These are phyloP conservation scores for Gastrolobium bilobum DNA, from an alignment of 306 rosid genomes.

Conservation along the genomic window DNA sequence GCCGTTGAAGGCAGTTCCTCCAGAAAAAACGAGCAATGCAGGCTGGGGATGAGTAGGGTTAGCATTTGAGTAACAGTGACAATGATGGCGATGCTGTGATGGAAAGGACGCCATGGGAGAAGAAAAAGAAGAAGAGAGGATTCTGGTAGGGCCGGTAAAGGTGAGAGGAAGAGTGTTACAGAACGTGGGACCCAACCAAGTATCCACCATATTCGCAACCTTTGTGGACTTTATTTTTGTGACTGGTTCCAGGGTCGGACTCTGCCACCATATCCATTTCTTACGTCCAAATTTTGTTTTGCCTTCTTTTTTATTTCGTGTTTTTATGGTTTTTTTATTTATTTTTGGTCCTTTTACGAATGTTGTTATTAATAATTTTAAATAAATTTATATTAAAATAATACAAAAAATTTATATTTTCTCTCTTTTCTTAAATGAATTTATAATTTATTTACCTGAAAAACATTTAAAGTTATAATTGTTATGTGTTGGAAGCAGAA, in stretches of 20 bases:
- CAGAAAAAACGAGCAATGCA: conserved; percentile 88
- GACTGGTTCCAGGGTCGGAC: neutral
- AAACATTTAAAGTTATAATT: too few species aligned
- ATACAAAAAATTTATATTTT: too few species aligned
- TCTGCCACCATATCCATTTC: neutral
- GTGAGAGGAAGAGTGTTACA: conserved; percentile 32
- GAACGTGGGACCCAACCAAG: conserved; percentile 62
- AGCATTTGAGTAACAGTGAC: conserved; percentile 59
- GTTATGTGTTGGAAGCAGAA: too few species aligned
- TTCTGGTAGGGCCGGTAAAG: conserved; percentile 38
- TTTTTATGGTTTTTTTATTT: neutral
- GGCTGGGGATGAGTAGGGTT: conserved; percentile 58
- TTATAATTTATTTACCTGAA: too few species aligned
- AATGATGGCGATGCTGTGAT: conserved; percentile 46
- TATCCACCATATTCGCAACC: conserved; percentile 67
- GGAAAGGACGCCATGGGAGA: conserved; percentile 69
- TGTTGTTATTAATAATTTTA: too few species aligned
- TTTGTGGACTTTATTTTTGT: neutral
- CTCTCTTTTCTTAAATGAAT: too few species aligned
- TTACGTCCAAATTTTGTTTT: neutral
- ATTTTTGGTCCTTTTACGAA: too few species aligned
- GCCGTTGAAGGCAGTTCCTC: conserved; percentile 96
- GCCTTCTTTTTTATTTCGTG: neutral
- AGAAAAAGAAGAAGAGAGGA: conserved; percentile 15
- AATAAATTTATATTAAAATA: too few species aligned